phyloP scores from a whole-genome alignment of 2,329 filamentous ascomycete species.

The Grosmannia clavigera region DNA sequence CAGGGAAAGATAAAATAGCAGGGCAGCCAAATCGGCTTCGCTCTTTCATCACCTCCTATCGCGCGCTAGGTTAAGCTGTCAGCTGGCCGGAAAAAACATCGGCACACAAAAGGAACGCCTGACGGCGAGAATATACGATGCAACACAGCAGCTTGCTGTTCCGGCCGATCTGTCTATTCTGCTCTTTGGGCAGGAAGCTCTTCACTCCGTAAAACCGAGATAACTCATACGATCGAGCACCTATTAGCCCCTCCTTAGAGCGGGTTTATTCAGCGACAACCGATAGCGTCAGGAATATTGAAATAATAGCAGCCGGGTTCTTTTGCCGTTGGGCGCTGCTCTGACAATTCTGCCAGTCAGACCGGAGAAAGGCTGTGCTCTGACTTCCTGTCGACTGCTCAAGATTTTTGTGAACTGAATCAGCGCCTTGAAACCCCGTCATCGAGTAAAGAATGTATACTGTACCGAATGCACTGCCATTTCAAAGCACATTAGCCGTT shows the following conservation, averaged over 20 bases:
- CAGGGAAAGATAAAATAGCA: not conserved
- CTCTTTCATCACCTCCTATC: not conserved
- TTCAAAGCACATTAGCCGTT: too few species aligned
- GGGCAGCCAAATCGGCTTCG: not conserved
- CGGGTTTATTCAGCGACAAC: not conserved
- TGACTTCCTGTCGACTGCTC: too few species aligned
- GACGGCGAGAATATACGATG: not conserved
- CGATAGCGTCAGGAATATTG: not conserved
- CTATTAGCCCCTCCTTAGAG: not conserved
- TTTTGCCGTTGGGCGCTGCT: too few species aligned
- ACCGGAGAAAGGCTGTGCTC: too few species aligned
- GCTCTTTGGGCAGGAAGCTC: not conserved
- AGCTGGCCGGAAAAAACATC: not conserved
- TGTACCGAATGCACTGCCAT: too few species aligned
- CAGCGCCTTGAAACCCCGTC: too few species aligned
- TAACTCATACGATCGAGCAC: not conserved
- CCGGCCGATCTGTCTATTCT: not conserved
- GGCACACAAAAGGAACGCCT: not conserved
- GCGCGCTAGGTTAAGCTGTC: not conserved
- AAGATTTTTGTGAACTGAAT: too few species aligned
- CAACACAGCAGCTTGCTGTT: not conserved
- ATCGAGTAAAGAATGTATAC: too few species aligned
- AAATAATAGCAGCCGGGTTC: not conserved
- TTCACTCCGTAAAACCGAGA: not conserved
- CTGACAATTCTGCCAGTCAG: too few species aligned